phyloP scores from a whole-genome alignment of 441 rosid species.

The Isatis lusitanica region DNA sequence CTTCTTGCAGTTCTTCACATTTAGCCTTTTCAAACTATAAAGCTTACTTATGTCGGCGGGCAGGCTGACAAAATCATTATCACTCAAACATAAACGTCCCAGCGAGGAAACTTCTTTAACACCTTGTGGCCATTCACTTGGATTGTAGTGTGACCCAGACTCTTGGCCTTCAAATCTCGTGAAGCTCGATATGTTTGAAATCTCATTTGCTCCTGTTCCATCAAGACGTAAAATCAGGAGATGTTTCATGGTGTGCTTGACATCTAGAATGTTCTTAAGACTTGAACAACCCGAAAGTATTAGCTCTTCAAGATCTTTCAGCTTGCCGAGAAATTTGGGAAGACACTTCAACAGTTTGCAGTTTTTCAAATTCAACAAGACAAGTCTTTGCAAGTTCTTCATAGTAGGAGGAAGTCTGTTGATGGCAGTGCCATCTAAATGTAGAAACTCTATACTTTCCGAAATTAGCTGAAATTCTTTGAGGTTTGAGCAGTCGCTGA shows the following conservation, averaged over 20 bases:
- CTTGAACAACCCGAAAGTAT: conserved; percentile 33
- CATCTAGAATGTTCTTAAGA: not conserved
- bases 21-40: not conserved
- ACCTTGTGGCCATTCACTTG: not conserved
- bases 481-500: conserved; percentile 3
- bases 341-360: conserved; percentile 26
- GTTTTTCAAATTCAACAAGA: conserved; percentile 19
- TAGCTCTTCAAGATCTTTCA: conserved; percentile 20
- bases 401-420: not conserved
- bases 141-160: too few species aligned
- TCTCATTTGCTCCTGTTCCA: not conserved
- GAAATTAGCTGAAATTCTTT: not conserved
- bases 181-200: conserved; percentile 1
- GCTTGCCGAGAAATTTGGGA: not conserved
- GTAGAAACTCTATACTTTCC: not conserved
- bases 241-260: not conserved
- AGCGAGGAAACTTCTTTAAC: not conserved
- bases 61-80: conserved; percentile 17
- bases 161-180: too few species aligned
- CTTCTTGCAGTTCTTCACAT: conserved; percentile 18
- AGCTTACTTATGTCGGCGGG: conserved; percentile 15
- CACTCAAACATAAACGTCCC: not conserved
- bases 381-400: conserved; percentile 20
- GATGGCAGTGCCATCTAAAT: conserved; percentile 15
- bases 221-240: conserved; percentile 2